These are phyloP conservation scores for Talaromyces pinophilus DNA, from an alignment of 2,329 filamentous ascomycete species.

Conservation along the genomic window DNA sequence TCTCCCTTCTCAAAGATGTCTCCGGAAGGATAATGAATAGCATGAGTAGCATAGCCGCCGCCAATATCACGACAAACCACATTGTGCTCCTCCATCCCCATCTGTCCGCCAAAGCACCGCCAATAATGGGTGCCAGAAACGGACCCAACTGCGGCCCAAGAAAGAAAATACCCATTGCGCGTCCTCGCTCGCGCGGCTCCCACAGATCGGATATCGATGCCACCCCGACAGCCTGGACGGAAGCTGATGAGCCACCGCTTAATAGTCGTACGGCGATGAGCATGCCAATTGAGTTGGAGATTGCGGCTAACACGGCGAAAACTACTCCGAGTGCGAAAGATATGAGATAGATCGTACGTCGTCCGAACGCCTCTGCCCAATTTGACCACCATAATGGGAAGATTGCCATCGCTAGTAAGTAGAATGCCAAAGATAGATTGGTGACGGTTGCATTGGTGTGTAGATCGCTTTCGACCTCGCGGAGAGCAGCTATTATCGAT, in stretches of 20 bases:
- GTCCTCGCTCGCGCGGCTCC: conserved; percentile 70
- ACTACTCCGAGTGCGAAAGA: conserved; percentile 72
- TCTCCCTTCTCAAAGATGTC: conserved; percentile 13
- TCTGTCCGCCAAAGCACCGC: conserved; percentile 63
- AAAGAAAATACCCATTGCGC: conserved; percentile 80
- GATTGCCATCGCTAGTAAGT: conserved; percentile 80
- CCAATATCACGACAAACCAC: conserved; percentile 72
- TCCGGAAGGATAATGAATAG: conserved; percentile 40
- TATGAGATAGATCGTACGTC: conserved; percentile 72
- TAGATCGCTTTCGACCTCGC: conserved; percentile 63
- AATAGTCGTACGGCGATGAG: conserved; percentile 74
- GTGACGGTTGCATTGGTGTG: conserved; percentile 64
- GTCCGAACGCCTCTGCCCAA: conserved; percentile 47
- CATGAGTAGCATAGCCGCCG: conserved; percentile 42
- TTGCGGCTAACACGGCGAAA: conserved; percentile 68
- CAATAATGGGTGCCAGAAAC: conserved; percentile 69
- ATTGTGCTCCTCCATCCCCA: conserved; percentile 71
- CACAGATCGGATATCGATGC: conserved; percentile 82
- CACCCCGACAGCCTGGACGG: conserved; percentile 78
- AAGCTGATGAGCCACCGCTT: conserved; percentile 73
- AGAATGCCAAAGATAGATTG: conserved; percentile 75
- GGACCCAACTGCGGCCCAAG: conserved; percentile 75
- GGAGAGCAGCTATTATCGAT: conserved; percentile 62
- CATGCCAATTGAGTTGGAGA: conserved; percentile 71
- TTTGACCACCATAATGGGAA: conserved; percentile 72